A percentile compares a stretch with the other conserved stretches of the same genome.
Evolutionary conservation across 192 early-diverging fungal genomes (phyloP).

Genomic region (Lunasporangiospora selenospora): DNA sequence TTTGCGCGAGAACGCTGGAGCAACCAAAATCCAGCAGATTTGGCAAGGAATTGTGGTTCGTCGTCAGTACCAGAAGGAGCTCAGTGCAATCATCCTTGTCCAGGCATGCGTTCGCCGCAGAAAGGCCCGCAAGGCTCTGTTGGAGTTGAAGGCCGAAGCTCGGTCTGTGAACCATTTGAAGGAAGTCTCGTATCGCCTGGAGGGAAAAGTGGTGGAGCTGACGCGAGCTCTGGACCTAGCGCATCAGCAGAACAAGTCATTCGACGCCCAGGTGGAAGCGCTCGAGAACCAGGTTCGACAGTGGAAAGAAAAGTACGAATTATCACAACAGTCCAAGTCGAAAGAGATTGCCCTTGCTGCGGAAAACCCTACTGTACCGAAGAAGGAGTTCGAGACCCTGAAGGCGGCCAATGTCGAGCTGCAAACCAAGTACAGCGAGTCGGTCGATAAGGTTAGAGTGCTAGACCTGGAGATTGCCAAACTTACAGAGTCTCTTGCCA

Average conservation of each 20-base stretch:
- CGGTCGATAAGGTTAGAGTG: conserved; percentile 62
- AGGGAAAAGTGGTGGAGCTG: conserved; percentile 96
- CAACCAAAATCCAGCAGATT: conserved; percentile 77
- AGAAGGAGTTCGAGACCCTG: conserved; percentile 63
- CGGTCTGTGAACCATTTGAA: conserved; percentile 92
- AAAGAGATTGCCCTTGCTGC: conserved; percentile 63
- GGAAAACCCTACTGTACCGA: conserved; percentile 65
- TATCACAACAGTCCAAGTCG: conserved; percentile 49
- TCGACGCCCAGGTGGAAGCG: conserved; percentile 61
- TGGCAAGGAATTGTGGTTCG: conserved; percentile 73
- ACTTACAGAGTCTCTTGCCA: conserved; percentile 58
- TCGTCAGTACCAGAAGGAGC: conserved; percentile 59
- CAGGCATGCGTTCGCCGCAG: conserved; percentile 86
- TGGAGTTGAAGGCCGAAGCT: conserved; percentile 80
- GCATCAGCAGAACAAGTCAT: conserved; percentile 72
- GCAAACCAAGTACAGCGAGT: conserved; percentile 65
- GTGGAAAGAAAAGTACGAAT: conserved; percentile 78
- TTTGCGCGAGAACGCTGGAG: conserved; percentile 69
- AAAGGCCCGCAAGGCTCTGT: conserved; percentile 72
- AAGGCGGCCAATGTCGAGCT: conserved; percentile 64
- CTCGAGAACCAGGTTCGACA: conserved; percentile 68
- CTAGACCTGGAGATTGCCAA: conserved; percentile 69
- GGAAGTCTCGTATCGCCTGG: conserved; percentile 92
- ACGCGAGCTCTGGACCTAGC: conserved; percentile 76
- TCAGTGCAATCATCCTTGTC: conserved; percentile 69